phyloP scores from a whole-genome alignment of 2,329 filamentous ascomycete species.

The Diaporthe longicolla region DNA sequence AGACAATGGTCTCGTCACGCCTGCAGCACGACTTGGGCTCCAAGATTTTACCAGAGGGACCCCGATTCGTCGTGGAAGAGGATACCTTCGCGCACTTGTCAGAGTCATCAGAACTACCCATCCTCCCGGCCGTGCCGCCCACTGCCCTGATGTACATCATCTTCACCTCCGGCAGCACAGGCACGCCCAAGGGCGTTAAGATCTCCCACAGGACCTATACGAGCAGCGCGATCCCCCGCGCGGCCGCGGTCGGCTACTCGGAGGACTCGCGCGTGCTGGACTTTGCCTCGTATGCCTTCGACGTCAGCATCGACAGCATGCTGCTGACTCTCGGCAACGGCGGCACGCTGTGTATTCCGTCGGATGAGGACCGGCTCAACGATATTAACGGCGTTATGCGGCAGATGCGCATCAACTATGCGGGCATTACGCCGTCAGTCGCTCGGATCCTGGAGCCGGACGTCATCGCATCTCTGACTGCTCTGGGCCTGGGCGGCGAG shows the following conservation, averaged over 20 bases:
- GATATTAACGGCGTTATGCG: constrained; percentile 46
- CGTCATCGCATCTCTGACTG: constrained; percentile 62
- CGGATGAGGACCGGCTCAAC: constrained; percentile 67
- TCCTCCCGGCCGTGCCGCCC: constrained; percentile 45
- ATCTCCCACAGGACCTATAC: constrained; percentile 50
- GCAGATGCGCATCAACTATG: constrained; percentile 59
- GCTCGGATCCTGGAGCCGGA: constrained; percentile 62
- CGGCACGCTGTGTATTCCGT: constrained; percentile 63
- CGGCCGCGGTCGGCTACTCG: constrained; percentile 60
- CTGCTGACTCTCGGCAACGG: constrained; percentile 56
- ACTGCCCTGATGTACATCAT: constrained; percentile 56
- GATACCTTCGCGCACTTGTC: constrained; percentile 6
- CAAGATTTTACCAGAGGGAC: constrained; percentile 29
- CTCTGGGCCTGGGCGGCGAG: constrained; percentile 66
- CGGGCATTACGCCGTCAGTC: constrained; percentile 66
- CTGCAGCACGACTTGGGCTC: constrained; percentile 40
- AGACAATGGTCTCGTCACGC: constrained; percentile 43
- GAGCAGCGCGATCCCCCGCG: constrained; percentile 54
- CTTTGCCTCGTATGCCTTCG: constrained; percentile 57
- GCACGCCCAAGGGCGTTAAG: constrained; percentile 67
- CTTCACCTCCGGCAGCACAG: constrained; percentile 71
- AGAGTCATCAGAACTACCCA: background rate
- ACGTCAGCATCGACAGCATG: constrained; percentile 58
- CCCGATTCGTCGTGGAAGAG: constrained; percentile 27
- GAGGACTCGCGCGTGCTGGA: constrained; percentile 47